Base-by-base conservation (phyloP, 2,329 filamentous ascomycete genomes). In the Hypocreales sp. region DNA sequence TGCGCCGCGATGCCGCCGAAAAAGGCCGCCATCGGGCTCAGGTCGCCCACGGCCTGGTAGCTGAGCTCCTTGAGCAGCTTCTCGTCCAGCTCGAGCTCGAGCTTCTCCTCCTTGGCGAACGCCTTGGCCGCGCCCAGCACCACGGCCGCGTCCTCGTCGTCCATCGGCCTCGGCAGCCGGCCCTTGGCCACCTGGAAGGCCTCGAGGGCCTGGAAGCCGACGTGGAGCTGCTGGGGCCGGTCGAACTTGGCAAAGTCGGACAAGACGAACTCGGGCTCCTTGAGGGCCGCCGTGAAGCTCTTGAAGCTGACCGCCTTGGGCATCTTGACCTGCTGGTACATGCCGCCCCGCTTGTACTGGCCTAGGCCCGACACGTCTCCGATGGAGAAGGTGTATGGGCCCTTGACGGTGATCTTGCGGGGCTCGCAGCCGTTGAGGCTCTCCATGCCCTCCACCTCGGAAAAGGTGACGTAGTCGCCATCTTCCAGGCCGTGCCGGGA, bases 201-300 rank as follows among this genome's bases (percentile, higher is more conserved):
- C 49, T 94, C 84, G 7, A 98, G 66, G 8, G 90, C 86, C 56
- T 95, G 86, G 45, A 95, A 79, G 34, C 84, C 90, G 34, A 92
- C 60, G 49, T 98, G 90, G 15, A 98, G 69, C 52, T 95, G 84
- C 39, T 79, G 73, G 1, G 90, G 90, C 24, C 90, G 79, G 52
- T 95, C 90, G 40, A 94, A 95, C 55, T 98, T 98, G 55, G 90
- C 90, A 47, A 86, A 98, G 51, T 98, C 90, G 14, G 90, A 92
- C 34, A 93, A 72, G 44, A 95, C 58, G 37, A 92, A 73, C 44
- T 94, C 87, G 3, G 90, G 90, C 31, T 83, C 79, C 54, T 82
- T 82, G 31, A 94, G 55, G 34, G 92, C 72, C 28, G 71, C 60
- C 22, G 74, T 74, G 31, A 94, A 70, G 22, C 73, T 64, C 59